Evolutionary conservation across 2,329 filamentous ascomycete genomes (phyloP).

Genomic region (Penicillium psychrosexuale): DNA sequence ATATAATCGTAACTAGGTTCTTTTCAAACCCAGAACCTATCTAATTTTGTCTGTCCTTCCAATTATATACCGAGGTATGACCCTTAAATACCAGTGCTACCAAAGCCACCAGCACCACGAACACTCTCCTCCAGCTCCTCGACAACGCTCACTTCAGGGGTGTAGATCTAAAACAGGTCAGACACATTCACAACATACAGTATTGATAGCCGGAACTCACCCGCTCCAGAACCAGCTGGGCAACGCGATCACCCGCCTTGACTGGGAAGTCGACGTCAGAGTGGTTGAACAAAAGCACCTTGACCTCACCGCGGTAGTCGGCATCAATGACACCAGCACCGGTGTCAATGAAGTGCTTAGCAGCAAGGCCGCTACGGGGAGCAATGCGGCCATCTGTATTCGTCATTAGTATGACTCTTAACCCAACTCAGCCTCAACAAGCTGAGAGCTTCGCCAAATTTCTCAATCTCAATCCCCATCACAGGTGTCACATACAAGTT

Average conservation of each 20-base stretch:
- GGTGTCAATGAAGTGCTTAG: conserved; percentile 94
- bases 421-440: background rate
- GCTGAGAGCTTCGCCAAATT: background rate
- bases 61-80: background rate
- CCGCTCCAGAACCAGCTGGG: conserved; percentile 89
- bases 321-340: conserved; percentile 97
- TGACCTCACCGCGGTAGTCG: conserved; percentile 91
- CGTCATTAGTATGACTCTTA: conserved; percentile 1
- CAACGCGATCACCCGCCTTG: conserved; percentile 82
- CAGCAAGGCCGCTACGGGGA: conserved; percentile 83
- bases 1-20: conserved; percentile 1
- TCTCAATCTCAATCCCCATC: background rate
- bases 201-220: conserved; percentile 36
- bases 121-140: conserved; percentile 85
- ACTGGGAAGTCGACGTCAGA: conserved; percentile 76
- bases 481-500: conserved; percentile 64
- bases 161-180: conserved; percentile 63
- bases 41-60: background rate
- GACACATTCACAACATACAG: background rate
- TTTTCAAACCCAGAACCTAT: background rate
- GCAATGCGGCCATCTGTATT: conserved; percentile 77
- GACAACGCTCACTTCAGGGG: conserved; percentile 87
- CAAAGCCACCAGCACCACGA: conserved; percentile 84
- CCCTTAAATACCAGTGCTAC: conserved; percentile 66
- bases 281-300: conserved; percentile 93